A percentile compares a stretch with the other conserved stretches of the same genome.
Evolutionary conservation across 441 rosid genomes (phyloP).

Genomic region (Raphanus hybrid): DNA sequence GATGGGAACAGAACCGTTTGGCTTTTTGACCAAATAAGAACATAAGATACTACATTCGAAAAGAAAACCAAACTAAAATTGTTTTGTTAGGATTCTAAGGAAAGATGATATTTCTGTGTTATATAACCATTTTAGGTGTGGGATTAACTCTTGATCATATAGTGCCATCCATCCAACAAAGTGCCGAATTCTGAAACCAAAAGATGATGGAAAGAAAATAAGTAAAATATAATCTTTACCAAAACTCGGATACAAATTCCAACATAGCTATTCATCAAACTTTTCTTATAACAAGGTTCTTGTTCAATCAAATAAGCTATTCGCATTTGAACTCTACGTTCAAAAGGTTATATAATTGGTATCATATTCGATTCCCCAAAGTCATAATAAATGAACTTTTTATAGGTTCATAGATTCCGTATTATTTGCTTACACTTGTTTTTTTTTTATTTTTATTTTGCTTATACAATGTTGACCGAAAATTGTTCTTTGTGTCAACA

Average conservation of each 20-base stretch:
- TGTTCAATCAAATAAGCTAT: constrained; percentile 13
- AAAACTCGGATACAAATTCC: not conserved
- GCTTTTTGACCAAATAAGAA: not conserved
- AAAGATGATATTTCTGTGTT: not conserved
- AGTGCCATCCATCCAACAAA: not conserved
- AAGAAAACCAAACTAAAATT: not conserved
- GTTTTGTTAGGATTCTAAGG: not conserved
- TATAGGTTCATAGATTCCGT: constrained; percentile 13
- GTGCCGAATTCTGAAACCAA: not conserved
- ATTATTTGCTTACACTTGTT: constrained; percentile 8
- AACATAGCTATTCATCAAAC: not conserved
- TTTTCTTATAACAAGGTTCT: not conserved
- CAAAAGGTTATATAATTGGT: not conserved
- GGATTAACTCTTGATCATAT: not conserved
- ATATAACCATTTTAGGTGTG: not conserved
- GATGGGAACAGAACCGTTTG: not conserved
- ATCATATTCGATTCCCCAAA: constrained; percentile 7
- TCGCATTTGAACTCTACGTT: constrained; percentile 5
- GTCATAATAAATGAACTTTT: constrained; percentile 2
- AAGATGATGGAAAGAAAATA: not conserved
- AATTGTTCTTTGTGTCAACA: constrained; percentile 12
- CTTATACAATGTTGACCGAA: constrained; percentile 17
- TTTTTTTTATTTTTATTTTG: not conserved
- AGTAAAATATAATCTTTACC: not conserved
- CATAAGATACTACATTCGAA: not conserved